Evolutionary conservation across 305 asterid genomes (phyloP).

Genomic region (Fraxinus ornus): DNA sequence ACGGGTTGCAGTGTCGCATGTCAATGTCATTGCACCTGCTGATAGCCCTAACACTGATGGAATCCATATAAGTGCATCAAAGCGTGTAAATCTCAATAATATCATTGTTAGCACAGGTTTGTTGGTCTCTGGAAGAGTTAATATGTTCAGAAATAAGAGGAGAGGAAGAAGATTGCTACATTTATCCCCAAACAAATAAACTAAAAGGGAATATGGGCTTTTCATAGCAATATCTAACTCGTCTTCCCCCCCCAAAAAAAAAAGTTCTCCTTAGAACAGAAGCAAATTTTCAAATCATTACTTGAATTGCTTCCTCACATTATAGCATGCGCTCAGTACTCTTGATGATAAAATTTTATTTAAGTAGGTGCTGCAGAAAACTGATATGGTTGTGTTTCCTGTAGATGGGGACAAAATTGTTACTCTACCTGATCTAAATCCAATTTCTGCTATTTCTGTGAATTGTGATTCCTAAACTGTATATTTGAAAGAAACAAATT

Average conservation of each 20-base stretch:
- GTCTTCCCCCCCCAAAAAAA: background rate
- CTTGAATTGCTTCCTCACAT: background rate
- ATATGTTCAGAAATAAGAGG: background rate
- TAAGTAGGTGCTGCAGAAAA: background rate
- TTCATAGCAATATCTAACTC: background rate
- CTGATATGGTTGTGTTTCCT: background rate
- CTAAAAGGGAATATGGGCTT: background rate
- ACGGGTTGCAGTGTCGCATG: constrained; percentile 42
- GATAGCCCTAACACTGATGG: constrained; percentile 91
- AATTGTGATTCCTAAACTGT: background rate
- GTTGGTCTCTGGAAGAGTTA: constrained; percentile 10
- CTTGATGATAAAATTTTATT: background rate
- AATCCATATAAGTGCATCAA: constrained; percentile 76
- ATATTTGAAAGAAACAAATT: background rate
- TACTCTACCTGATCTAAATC: background rate
- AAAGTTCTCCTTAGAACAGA: background rate
- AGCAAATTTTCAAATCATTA: background rate
- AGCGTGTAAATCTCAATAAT: constrained; percentile 45
- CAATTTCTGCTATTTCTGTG: background rate
- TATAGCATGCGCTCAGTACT: background rate
- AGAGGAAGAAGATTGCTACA: background rate
- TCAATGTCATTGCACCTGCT: constrained; percentile 59
- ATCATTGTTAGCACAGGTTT: constrained; percentile 60
- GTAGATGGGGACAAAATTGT: background rate
- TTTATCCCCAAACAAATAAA: background rate